Conservation (phyloP, 768 basidiomycete species). For the Pleurotus pulmonarius region DNA sequence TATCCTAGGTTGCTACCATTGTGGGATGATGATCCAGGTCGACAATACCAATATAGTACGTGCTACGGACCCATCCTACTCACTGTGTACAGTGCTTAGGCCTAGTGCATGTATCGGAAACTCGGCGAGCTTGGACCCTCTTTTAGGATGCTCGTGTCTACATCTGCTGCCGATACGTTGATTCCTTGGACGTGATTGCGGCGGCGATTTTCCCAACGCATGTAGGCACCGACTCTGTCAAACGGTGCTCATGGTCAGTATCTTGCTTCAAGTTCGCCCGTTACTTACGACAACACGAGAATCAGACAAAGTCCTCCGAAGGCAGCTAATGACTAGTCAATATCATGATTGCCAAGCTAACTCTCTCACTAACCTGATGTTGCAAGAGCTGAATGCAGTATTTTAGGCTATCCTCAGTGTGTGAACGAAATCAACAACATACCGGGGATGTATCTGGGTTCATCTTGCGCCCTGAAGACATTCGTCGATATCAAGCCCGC, state of each 20-base stretch:
- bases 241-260: constrained; percentile 1
- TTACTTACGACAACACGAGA: constrained; percentile 32
- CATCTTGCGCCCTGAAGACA: constrained; percentile 47
- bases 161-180: constrained; percentile 36
- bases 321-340: constrained; percentile 25
- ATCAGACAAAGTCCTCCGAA: constrained; percentile 45
- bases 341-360: background rate
- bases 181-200: constrained; percentile 39
- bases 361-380: constrained; percentile 33
- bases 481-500: constrained; percentile 49
- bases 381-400: constrained; percentile 29
- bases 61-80: background rate
- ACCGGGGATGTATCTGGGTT: constrained; percentile 46
- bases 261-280: background rate
- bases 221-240: constrained; percentile 39
- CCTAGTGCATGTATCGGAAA: constrained; percentile 48
- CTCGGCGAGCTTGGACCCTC: constrained; percentile 37
- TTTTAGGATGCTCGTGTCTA: constrained; percentile 39
- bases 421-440: background rate
- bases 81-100: background rate
- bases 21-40: background rate
- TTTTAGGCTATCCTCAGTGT: background rate
- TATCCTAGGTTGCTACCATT: background rate
- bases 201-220: constrained; percentile 43
- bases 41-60: background rate